phyloP scores from a whole-genome alignment of 441 rosid genomes.

The Brassica hybrid region DNA sequence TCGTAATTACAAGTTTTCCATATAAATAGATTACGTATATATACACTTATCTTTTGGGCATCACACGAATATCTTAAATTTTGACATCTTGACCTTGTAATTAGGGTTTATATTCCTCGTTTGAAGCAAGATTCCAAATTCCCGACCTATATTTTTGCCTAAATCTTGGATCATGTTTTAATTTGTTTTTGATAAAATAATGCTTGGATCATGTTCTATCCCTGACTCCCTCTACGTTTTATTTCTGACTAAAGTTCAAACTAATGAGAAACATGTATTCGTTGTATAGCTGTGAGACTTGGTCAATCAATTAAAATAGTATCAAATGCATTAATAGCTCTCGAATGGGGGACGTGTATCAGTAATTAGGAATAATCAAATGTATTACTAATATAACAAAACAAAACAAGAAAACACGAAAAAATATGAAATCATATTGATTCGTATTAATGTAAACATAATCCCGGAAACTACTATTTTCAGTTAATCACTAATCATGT shows the following conservation, averaged over 20 bases:
- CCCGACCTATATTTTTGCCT: neutral
- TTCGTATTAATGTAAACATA: neutral
- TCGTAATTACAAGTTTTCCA: neutral
- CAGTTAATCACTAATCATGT: neutral
- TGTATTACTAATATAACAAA: neutral
- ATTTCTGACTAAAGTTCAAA: no score
- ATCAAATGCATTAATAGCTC: neutral
- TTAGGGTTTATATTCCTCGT: slow-evolving; percentile 1
- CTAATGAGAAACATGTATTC: neutral
- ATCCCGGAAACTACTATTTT: neutral
- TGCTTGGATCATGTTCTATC: slow-evolving; percentile 11
- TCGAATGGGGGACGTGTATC: neutral
- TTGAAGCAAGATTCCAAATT: slow-evolving; percentile 1
- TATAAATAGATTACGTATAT: neutral
- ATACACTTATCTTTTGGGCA: neutral
- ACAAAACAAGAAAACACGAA: neutral
- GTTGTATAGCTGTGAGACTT: neutral
- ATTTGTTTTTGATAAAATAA: neutral
- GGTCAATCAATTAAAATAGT: neutral
- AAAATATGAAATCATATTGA: neutral
- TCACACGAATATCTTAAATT: neutral
- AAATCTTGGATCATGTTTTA: neutral
- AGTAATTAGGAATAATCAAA: neutral
- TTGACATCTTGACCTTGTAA: neutral
- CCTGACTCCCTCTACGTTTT: neutral